Percentiles rank a stretch among this genome's conserved stretches.
These are phyloP conservation scores for Thozetella sp. DNA, from an alignment of 495 filamentous ascomycete species.

Conservation along the genomic window DNA sequence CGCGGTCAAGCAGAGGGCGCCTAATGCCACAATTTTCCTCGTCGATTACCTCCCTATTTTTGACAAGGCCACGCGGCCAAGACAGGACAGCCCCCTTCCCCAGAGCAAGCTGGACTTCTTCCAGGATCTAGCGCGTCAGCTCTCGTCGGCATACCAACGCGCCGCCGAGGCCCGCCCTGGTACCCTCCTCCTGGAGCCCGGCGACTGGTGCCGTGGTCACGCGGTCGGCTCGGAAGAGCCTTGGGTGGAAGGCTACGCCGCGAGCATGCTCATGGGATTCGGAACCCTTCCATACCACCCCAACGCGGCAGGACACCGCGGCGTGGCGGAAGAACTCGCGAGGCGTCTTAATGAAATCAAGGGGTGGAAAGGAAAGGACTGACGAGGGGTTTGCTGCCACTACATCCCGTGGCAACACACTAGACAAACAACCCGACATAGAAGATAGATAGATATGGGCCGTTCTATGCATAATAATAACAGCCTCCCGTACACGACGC, in stretches of 20 bases:
- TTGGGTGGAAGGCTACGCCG: conserved; percentile 35
- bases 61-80: conserved; percentile 30
- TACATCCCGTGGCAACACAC: too few species aligned
- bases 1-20: conserved; percentile 34
- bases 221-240: conserved; percentile 33
- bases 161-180: conserved; percentile 23
- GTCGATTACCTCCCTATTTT: conserved; percentile 47
- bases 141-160: conserved; percentile 27
- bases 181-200: background rate
- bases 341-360: background rate
- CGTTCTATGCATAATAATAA: too few species aligned
- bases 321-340: background rate
- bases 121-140: conserved; percentile 20
- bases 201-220: conserved; percentile 36
- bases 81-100: conserved; percentile 31
- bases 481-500: too few species aligned
- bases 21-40: conserved; percentile 32
- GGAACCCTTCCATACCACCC: background rate
- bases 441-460: too few species aligned
- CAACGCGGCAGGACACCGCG: background rate
- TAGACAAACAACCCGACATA: too few species aligned
- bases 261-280: background rate
- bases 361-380: too few species aligned
- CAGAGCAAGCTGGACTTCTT: conserved; percentile 33
- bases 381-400: too few species aligned